phyloP scores from a whole-genome alignment of 148 eudicot species.

The Vaccinium myrtillus region DNA sequence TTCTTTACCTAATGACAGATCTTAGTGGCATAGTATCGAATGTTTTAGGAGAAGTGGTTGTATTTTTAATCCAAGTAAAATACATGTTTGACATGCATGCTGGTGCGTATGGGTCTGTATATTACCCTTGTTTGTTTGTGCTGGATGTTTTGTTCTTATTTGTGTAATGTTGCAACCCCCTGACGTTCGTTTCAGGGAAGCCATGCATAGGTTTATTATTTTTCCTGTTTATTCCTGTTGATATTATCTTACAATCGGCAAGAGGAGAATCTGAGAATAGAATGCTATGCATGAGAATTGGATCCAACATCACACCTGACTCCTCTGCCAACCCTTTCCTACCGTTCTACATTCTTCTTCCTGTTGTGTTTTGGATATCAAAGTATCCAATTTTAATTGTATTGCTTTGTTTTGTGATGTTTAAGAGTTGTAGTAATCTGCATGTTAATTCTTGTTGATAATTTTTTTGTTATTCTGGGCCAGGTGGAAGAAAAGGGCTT shows the following conservation, averaged over 20 bases:
- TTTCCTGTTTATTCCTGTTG: neutral
- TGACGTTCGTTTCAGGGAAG: neutral
- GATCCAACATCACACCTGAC: too few relatives aligned
- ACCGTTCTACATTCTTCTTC: neutral
- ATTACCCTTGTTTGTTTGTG: neutral
- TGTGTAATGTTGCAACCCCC: neutral
- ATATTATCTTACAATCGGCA: too few relatives aligned
- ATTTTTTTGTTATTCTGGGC: conserved; percentile 10
- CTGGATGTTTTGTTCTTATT: neutral
- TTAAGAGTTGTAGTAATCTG: neutral
- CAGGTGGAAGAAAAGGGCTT: conserved; percentile 97
- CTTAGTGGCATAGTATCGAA: too few relatives aligned
- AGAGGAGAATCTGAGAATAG: too few relatives aligned
- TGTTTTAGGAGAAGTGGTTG: too few relatives aligned
- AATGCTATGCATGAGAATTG: too few relatives aligned
- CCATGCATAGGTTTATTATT: neutral
- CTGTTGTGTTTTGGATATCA: neutral
- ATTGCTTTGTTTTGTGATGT: conserved; percentile 1
- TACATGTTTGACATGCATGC: neutral
- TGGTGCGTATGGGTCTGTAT: neutral
- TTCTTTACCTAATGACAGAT: too few relatives aligned
- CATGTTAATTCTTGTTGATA: neutral
- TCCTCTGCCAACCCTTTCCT: too few relatives aligned
- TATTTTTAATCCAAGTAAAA: neutral
- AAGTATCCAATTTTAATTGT: neutral